Conservation (phyloP, 2,329 filamentous ascomycete genomes). For the Didymella pomorum region DNA sequence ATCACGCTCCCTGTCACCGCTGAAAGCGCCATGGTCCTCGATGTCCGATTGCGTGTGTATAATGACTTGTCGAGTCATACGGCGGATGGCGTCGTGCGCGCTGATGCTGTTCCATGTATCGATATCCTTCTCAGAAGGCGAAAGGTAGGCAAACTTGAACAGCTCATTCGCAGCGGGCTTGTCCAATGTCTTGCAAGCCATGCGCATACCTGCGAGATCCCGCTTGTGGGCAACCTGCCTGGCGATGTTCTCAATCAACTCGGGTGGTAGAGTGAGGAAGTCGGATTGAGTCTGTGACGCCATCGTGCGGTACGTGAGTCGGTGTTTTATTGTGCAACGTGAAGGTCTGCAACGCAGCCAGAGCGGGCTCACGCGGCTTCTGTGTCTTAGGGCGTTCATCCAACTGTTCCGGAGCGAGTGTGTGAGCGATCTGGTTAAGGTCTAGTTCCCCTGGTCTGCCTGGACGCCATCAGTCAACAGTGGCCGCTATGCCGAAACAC, state of each 20-base stretch:
- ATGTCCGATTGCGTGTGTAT: slow-evolving; percentile 11
- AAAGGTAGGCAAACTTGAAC: slow-evolving; percentile 3
- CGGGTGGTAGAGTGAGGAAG: neutral
- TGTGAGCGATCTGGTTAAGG: neutral
- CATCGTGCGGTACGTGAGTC: neutral
- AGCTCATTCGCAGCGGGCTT: slow-evolving; percentile 2
- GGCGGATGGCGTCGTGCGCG: slow-evolving; percentile 10
- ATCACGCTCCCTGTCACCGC: neutral
- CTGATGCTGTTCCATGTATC: slow-evolving; percentile 29
- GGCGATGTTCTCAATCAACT: neutral
- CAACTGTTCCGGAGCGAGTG: neutral
- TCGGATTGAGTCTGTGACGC: neutral
- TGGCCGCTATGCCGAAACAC: neutral
- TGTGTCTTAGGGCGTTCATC: neutral
- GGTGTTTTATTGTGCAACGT: neutral
- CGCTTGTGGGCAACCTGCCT: neutral
- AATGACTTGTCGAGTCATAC: slow-evolving; percentile 14
- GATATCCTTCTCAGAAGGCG: neutral
- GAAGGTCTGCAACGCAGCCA: neutral
- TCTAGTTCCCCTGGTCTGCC: neutral
- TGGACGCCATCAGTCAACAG: neutral
- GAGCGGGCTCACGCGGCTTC: neutral
- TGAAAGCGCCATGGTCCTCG: neutral
- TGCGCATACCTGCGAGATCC: neutral
- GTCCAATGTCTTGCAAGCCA: slow-evolving; percentile 1